Conservation (phyloP, 192 early-diverging fungal species). For the Pilobolus umbonatus region DNA sequence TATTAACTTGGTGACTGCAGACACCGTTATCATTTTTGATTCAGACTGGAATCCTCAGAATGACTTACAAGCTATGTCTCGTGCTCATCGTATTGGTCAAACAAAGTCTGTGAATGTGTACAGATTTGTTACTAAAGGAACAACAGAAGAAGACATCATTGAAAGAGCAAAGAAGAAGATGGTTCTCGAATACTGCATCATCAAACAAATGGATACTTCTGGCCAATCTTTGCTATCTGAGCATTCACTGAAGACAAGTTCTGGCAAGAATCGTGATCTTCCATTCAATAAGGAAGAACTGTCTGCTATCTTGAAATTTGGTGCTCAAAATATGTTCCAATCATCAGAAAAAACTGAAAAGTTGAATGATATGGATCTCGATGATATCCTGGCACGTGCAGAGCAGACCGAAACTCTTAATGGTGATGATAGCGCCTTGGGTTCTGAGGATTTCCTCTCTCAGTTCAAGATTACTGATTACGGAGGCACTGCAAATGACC, state of each 20-base stretch:
- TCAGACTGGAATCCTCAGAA: constrained; percentile 96
- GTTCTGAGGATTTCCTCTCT: constrained; percentile 89
- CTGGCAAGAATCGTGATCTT: constrained; percentile 23
- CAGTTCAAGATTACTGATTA: constrained; percentile 94
- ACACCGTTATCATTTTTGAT: constrained; percentile 96
- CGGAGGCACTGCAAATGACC: constrained; percentile 55
- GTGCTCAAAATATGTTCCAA: constrained; percentile 95
- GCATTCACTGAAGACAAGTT: constrained; percentile 36
- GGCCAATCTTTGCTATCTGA: constrained; percentile 29
- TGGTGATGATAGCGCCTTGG: constrained; percentile 53
- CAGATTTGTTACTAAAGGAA: constrained; percentile 94
- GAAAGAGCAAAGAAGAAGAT: constrained; percentile 99
- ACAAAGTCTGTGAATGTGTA: constrained; percentile 97
- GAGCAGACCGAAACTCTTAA: constrained; percentile 81
- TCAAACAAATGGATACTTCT: constrained; percentile 81
- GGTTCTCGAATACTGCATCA: constrained; percentile 99
- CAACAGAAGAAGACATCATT: constrained; percentile 97
- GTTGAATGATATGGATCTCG: constrained; percentile 93
- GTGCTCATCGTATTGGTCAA: constrained; percentile 97
- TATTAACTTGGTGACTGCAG: constrained; percentile 94
- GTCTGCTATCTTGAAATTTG: constrained; percentile 95
- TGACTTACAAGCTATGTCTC: constrained; percentile 96
- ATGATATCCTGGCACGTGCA: constrained; percentile 94
- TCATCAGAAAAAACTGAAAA: constrained; percentile 60
- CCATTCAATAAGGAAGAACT: constrained; percentile 86